Evolutionary conservation across 2,329 filamentous ascomycete genomes (phyloP), one percentile per base, ranked within the genome.

Genomic region (Stagonosporopsis rhizophila): DNA sequence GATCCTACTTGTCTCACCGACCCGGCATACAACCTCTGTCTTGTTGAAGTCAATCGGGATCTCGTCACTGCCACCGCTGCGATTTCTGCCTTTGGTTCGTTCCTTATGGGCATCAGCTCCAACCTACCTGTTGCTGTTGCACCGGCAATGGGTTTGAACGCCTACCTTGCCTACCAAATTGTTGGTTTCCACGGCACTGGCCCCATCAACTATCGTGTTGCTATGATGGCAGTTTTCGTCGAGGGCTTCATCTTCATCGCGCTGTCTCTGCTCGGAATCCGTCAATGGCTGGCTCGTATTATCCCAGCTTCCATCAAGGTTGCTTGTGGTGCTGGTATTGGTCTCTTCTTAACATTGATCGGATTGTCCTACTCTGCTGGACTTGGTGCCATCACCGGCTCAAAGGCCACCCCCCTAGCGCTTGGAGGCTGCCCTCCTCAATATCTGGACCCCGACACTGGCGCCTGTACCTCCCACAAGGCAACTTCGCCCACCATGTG

Each of bases 281-380:
- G 88, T 4, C 88, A 90, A 70, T 90, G 88, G 88, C 82, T 90
- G 30, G 68, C 68, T 40, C 65, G 69, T 32, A 69, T 66, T 32
- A 92, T 96, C 58, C 92, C 92, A 1, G 84, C 86, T 22, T 92
- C 88, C 44, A 93, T 96, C 78, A 96, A 96, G 77, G 85, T 95
- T 49, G 91, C 91, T n/a, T 94, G 89, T n/a, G 90, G 90, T 59
- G 90, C 91, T 48, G 92, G 92, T 57, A 96, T 96, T 59, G 92
- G 92, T n/a, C 81, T 96, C 3, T 96, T 94, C 75, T 81, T 94
- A 45, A 89, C 88, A 23, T 77, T 91, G 47, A 90, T 91, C 60
- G 89, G 89, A n/a, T 80, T 91, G 52, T 93, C 90, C 0, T 95
- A 94, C 72, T 87, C 85, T 67, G 89, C 92, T 67, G 92, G 92